phyloP scores from a whole-genome alignment of 2,329 filamentous ascomycete genomes.

The Botrytis cinerea region DNA sequence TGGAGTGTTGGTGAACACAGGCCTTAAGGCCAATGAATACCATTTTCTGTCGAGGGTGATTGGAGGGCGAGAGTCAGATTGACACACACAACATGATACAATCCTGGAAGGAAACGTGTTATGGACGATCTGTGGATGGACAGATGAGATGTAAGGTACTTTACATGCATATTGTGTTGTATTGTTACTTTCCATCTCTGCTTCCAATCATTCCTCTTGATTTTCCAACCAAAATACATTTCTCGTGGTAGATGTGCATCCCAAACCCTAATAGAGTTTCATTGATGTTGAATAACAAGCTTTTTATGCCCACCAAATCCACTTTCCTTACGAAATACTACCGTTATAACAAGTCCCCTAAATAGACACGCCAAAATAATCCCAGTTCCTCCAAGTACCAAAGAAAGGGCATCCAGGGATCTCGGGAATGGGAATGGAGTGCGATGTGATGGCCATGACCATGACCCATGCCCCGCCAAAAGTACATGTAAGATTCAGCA shows the following conservation, averaged over 20 bases:
- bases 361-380: neutral
- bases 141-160: conserved; percentile 21
- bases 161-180: neutral
- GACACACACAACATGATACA: neutral
- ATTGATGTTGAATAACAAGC: neutral
- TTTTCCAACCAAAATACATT: neutral
- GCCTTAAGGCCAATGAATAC: neutral
- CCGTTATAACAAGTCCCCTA: neutral
- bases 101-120: conserved; percentile 24
- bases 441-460: conserved; percentile 5
- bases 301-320: neutral
- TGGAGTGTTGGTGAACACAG: conserved; percentile 1
- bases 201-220: neutral
- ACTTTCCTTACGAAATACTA: neutral
- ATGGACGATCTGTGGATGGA: conserved; percentile 13
- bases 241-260: no score
- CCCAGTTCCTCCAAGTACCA: conserved; percentile 1
- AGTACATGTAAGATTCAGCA: conserved; percentile 10
- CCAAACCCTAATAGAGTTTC: neutral
- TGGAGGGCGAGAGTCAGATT: conserved; percentile 13
- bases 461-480: conserved; percentile 8
- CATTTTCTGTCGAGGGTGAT: neutral
- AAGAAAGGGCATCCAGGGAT: conserved; percentile 2
- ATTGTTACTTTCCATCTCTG: neutral
- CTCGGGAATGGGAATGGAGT: neutral